Percentiles rank a stretch among this genome's conserved stretches.
phyloP scores from a whole-genome alignment of 1,284 basidiomycete genomes.

The Naganishia liquefaciens region DNA sequence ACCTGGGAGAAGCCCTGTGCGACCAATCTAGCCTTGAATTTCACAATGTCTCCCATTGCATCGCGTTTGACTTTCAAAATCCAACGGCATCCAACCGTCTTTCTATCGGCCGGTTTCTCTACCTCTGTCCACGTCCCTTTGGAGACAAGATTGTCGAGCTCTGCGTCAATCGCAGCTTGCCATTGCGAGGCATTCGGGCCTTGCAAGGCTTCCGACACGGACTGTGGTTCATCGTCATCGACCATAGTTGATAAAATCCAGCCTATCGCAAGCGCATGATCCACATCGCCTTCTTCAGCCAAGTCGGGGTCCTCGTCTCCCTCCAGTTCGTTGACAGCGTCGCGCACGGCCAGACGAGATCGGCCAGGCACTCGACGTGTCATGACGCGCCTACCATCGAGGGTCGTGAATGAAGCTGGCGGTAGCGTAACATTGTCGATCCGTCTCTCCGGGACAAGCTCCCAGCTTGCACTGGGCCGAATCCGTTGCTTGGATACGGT shows the following conservation, averaged over 20 bases:
- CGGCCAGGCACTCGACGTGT: background rate
- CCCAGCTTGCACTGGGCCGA: background rate
- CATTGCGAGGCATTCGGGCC: background rate
- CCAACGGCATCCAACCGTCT: conserved; percentile 33
- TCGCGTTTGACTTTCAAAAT: conserved; percentile 38
- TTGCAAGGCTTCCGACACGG: background rate
- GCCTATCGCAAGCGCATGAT: background rate
- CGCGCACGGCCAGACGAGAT: background rate
- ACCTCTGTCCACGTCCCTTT: background rate
- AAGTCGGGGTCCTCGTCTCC: background rate
- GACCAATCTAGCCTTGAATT: conserved; percentile 47
- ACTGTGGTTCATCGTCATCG: background rate
- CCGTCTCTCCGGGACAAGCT: background rate
- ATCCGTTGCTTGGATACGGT: background rate
- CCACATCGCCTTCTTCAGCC: background rate
- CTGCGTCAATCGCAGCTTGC: background rate
- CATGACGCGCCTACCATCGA: background rate
- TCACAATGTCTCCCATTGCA: conserved; percentile 36
- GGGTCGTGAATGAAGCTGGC: background rate
- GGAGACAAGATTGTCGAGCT: background rate
- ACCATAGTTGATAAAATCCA: background rate
- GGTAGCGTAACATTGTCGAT: background rate
- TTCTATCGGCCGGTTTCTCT: background rate
- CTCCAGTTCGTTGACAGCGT: background rate
- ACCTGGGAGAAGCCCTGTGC: conserved; percentile 47